These are phyloP conservation scores for Echeveria elegans DNA, from an alignment of 164 flowering plant genomes.

Conservation along the genomic window DNA sequence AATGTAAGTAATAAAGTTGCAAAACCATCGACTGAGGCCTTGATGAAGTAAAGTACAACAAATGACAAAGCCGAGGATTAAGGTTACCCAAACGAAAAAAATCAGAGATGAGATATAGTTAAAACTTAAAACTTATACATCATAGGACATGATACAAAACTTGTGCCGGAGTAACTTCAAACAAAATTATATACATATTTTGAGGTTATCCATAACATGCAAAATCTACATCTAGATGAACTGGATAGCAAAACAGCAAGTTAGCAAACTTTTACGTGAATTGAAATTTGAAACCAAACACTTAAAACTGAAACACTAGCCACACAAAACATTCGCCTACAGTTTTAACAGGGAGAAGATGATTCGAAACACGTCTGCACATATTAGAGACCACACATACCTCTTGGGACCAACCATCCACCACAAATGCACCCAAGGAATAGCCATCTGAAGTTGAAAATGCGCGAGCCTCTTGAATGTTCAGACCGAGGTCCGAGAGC, in stretches of 20 bases:
- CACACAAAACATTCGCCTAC: not conserved
- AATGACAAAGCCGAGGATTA: no score
- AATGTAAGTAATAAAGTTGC: not conserved
- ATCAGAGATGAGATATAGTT: not conserved
- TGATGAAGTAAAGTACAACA: not conserved
- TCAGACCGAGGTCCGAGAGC: slow-evolving; percentile 81
- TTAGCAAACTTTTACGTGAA: not conserved
- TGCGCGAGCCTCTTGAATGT: slow-evolving; percentile 97
- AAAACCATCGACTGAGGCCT: not conserved
- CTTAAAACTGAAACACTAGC: no score
- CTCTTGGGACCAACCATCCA: slow-evolving; percentile 89
- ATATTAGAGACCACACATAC: slow-evolving; percentile 24
- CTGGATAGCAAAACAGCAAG: not conserved
- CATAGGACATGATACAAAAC: not conserved
- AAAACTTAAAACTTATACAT: not conserved
- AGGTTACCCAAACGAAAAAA: not conserved
- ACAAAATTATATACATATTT: no score
- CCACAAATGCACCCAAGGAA: slow-evolving; percentile 93
- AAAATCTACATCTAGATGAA: not conserved
- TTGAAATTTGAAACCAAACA: not conserved
- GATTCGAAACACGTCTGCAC: no score
- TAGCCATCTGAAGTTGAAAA: slow-evolving; percentile 95
- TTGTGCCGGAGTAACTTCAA: no score
- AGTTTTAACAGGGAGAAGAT: no score
- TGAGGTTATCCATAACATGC: not conserved